phyloP scores from a whole-genome alignment of 208 protist species.

The Acanthamoeba sp. region DNA sequence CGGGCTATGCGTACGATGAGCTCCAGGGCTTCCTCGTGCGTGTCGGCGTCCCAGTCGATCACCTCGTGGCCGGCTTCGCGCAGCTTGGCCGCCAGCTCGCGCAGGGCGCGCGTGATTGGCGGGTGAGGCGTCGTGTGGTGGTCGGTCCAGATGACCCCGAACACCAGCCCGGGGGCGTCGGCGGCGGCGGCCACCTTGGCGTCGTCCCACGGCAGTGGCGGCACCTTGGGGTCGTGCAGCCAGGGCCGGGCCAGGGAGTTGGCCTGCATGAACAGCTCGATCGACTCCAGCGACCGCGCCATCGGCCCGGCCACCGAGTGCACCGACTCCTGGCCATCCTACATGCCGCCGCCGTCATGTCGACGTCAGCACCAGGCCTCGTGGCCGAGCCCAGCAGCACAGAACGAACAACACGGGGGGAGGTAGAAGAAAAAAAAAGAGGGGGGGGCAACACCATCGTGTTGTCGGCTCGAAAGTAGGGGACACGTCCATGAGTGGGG shows the following conservation, averaged over 20 bases:
- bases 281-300: slow-evolving; percentile 56
- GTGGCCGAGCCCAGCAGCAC: too few relatives aligned
- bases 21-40: neutral
- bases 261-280: slow-evolving; percentile 70
- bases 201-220: slow-evolving; percentile 42
- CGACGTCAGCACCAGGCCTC: too few relatives aligned
- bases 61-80: slow-evolving; percentile 58
- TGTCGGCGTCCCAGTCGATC: neutral
- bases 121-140: slow-evolving; percentile 16
- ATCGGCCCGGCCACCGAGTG: slow-evolving; percentile 31
- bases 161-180: slow-evolving; percentile 9
- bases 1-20: neutral
- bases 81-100: neutral
- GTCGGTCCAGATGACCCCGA: slow-evolving; percentile 61
- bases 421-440: neutral
- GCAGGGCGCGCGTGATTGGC: slow-evolving; percentile 37
- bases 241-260: slow-evolving; percentile 7
- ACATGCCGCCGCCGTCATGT: neutral
- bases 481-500: neutral
- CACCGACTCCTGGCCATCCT: slow-evolving; percentile 64
- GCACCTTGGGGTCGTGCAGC: slow-evolving; percentile 12
- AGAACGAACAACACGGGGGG: too few relatives aligned
- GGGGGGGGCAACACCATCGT: neutral
- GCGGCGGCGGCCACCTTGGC: neutral
- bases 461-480: neutral